These are phyloP conservation scores for slime mould (Dictyostelium discoideum) DNA, from an alignment of 78 protist species.

Conservation along the genomic window DNA sequence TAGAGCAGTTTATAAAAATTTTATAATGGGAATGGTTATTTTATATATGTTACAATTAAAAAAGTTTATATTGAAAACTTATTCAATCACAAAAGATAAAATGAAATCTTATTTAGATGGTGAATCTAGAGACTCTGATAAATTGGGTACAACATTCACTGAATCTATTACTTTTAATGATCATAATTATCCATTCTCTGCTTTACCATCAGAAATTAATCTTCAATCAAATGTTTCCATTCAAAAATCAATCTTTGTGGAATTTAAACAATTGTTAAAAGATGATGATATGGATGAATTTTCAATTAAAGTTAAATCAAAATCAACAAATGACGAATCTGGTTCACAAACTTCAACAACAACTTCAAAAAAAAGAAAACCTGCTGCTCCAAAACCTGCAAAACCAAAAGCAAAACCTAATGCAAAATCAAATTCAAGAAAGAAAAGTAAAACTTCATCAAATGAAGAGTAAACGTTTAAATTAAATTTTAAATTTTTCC, in stretches of 20 bases:
- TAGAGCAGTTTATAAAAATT: not conserved
- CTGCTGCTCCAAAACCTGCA: not conserved
- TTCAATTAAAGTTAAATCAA: slow-evolving; percentile 18
- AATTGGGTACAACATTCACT: not conserved
- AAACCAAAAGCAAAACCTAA: not conserved
- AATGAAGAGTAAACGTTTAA: not conserved
- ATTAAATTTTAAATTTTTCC: not conserved
- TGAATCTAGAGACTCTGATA: slow-evolving; percentile 39
- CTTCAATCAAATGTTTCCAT: not conserved
- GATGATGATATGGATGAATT: slow-evolving; percentile 66
- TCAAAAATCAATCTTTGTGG: slow-evolving; percentile 32
- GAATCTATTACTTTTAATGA: slow-evolving; percentile 29
- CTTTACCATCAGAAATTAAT: slow-evolving; percentile 5
- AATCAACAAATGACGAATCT: not conserved
- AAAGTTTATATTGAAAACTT: slow-evolving; percentile 40
- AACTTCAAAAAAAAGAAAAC: slow-evolving; percentile 25
- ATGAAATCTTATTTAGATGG: slow-evolving; percentile 23
- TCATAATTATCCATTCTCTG: slow-evolving; percentile 40
- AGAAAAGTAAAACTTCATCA: not conserved
- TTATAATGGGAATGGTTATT: not conserved
- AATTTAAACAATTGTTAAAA: slow-evolving; percentile 24
- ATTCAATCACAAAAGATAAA: slow-evolving; percentile 35
- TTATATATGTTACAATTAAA: slow-evolving; percentile 35
- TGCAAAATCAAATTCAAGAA: slow-evolving; percentile 5
- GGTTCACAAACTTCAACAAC: not conserved